Evolutionary conservation across 176 grass and related monocot genomes (phyloP), one percentile per base, ranked within the genome.

Genomic region (Rhynchospora tenuis): DNA sequence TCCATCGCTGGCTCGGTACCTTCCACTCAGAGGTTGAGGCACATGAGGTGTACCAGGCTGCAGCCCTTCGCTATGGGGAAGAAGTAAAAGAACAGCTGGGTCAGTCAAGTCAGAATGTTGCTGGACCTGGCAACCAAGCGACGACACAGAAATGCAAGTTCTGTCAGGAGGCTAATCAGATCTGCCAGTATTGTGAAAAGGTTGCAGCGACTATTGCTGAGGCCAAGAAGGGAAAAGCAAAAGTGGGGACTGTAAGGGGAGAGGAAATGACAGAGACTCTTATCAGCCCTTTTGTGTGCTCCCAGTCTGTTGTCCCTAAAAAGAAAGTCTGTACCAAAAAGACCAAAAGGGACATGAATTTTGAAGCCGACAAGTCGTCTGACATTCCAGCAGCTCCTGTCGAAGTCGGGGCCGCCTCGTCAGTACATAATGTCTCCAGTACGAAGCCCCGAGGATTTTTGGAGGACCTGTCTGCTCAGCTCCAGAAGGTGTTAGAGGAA

Each of bases 1-100:
- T 22, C 12, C 84, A 75, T 31, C 13, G 80, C 61, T 86, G 75
- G 84, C 75, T 86, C 3, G 84, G 84, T 13, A 86, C 84, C 73
- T 86, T 68, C 69, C 13, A 22, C 23, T 79, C 74, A 31, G 84
- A 64, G 22, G 59, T 80, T 11, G 45, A 52, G 46, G 84, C 84
- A 14, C 28, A 64, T 75, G 6, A 86, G 59, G 84, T 28, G 0
- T 86, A 86, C 27, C 75, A 58, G 46, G 7, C 60, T 1, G 75
- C 84, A 42, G 33, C 23, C 14, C 2, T 2, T 17, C 48, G 61
- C 50, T 57, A 80, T 2, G 75, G 71, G 51, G 20, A 80, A 10
- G 60, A 70, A 69, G 81, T 80, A 28, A 64, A 13, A 81, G 14
- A 51, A 19, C 13, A n/a, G 9, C 29, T n/a, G n/a, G n/a, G n/a